Evolutionary conservation across 352 stramenopile species (phyloP).

Genomic region (Pythium dissotocum): DNA sequence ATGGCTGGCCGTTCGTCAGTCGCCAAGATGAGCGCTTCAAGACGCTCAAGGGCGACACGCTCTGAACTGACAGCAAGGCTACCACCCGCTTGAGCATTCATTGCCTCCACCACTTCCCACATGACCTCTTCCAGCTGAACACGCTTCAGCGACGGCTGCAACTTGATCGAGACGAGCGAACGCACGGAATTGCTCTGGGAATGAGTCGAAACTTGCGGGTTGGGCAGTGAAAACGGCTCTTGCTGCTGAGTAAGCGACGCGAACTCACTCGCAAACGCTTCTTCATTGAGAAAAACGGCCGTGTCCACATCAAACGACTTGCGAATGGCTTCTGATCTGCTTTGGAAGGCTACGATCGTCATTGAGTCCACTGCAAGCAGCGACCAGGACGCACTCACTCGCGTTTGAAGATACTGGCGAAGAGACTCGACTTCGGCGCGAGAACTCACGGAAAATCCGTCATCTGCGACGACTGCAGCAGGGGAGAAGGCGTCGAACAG

Average conservation of each 20-base stretch:
- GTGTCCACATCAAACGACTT: conserved; percentile 37
- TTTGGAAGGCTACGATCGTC: conserved; percentile 50
- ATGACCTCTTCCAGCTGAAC: conserved; percentile 12
- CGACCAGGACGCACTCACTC: conserved; percentile 44
- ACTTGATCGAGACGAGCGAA: not conserved
- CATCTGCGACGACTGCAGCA: conserved; percentile 23
- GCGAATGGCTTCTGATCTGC: conserved; percentile 37
- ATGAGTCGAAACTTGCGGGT: not conserved
- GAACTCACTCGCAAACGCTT: conserved; percentile 22
- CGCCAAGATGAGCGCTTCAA: conserved; percentile 45
- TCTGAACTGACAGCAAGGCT: conserved; percentile 46
- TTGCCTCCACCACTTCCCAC: conserved; percentile 23
- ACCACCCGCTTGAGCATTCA: conserved; percentile 20
- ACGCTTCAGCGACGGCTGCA: conserved; percentile 6
- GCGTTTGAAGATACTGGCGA: conserved; percentile 25
- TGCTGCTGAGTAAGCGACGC: not conserved
- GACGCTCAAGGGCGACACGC: conserved; percentile 44
- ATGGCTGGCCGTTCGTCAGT: conserved; percentile 54
- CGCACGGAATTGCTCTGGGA: not conserved
- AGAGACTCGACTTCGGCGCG: conserved; percentile 23
- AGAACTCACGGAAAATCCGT: conserved; percentile 22
- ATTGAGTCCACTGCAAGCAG: conserved; percentile 64
- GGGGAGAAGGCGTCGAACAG: conserved; percentile 20
- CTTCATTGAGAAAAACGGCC: conserved; percentile 16
- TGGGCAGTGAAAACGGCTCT: not conserved